These are phyloP conservation scores for Talaromyces stipitatus DNA, from an alignment of 495 filamentous ascomycete species.

Conservation along the genomic window DNA sequence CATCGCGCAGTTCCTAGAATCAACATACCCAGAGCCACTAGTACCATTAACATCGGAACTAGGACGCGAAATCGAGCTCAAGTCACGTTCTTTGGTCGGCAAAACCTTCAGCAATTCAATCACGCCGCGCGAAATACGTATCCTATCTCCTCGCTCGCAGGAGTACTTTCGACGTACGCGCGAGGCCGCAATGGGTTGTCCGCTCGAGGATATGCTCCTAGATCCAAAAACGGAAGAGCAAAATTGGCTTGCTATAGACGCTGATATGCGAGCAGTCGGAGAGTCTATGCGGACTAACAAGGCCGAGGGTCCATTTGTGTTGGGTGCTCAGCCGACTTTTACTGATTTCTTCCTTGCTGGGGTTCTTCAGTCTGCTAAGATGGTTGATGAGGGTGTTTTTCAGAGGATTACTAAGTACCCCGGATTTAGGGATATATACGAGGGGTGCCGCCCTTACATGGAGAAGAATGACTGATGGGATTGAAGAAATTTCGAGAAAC, in stretches of 20 bases:
- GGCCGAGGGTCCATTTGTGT: constrained; percentile 28
- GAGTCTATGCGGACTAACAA: constrained; percentile 26
- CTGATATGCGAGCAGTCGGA: constrained; percentile 15
- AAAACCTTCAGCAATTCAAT: constrained; percentile 16
- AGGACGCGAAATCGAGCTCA: constrained; percentile 24
- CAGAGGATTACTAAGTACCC: constrained; percentile 18
- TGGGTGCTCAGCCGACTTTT: constrained; percentile 22
- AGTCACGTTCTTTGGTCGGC: constrained; percentile 20
- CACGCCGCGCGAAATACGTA: constrained; percentile 27
- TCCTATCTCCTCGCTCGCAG: constrained; percentile 30
- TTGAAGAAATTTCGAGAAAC: too few relatives aligned
- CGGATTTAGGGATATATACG: constrained; percentile 27
- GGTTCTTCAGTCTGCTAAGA: constrained; percentile 22
- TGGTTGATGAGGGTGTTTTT: constrained; percentile 28
- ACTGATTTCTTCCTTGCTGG: constrained; percentile 35
- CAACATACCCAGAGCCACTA: constrained; percentile 26
- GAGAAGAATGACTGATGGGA: constrained; percentile 26
- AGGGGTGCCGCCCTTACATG: constrained; percentile 29
- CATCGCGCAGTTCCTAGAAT: constrained; percentile 33
- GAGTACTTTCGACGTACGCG: constrained; percentile 32
- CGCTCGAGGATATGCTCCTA: constrained; percentile 29
- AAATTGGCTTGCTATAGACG: constrained; percentile 17
- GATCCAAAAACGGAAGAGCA: constrained; percentile 23
- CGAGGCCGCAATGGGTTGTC: constrained; percentile 23
- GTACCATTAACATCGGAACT: constrained; percentile 26